Evolutionary conservation across 345 rosid genomes (phyloP), one percentile per base, ranked within the genome.

Genomic region (Garcia nutans): DNA sequence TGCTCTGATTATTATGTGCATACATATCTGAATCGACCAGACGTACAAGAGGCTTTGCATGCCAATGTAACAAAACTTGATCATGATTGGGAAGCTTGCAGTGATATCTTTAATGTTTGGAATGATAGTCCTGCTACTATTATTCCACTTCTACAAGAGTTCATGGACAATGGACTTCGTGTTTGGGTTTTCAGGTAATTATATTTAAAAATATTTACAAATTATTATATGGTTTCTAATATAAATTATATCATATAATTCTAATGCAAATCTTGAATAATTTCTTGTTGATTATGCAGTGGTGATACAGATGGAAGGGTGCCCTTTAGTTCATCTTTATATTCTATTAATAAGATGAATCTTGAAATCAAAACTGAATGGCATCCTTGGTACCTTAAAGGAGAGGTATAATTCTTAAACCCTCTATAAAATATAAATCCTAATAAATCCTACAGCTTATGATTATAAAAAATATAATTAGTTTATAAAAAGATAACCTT

Each of bases 271-370:
- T 52, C 33, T 63, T 28, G 20, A 28, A 1, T 28, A 28, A 37
- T 42, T n/a, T 10, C 20, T 5, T 62, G 52, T 22, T 37, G 6
- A 37, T 37, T 59, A 49, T 82, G 87, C 87, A 95, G 98, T 75
- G 99, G 98, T 16, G 98, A 95, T 71, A 86, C 19, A 7, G 98
- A 95, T 78, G 99, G 91, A 73, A 85, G 97, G 73, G 85, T 95
- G 7, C 99, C 97, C 0, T 88, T 95, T 10, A 91, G 94, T 19
- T 95, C 99, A 10, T 90, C 98, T 68, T 78, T 82, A 69, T 88
- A 87, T 77, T 91, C 98, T 23, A 87, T 93, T 24, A 72, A 85
- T 13, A 68, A 24, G 71, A 88, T 93, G 98, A 87, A 85, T 12
- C 89, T 91, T 66, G 67, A 85, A 0, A 79, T 85, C 17, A 84